Base-by-base conservation (phyloP, 805 yeast species). In the Metschnikowia picachoensis region DNA sequence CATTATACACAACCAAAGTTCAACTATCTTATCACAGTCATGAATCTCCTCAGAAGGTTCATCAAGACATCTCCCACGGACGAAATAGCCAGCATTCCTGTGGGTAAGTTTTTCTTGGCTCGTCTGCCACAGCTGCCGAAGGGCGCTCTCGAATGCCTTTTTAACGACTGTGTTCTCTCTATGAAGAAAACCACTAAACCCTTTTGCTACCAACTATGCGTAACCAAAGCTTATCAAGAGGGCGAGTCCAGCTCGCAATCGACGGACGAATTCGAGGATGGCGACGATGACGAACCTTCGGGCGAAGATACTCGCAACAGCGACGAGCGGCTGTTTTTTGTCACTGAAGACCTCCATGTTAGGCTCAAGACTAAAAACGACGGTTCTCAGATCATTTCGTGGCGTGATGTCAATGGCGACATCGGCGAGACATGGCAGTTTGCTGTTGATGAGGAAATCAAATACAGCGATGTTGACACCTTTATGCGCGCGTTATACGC, bases 391-490 rank as follows among this genome's bases (percentile, higher is more conserved):
- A 80, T 83, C 2, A 76, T 92, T 27, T 72, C 84, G 0, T 92
- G 98, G 98, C 73, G 68, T 12, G 96, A 94, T 62, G 60, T 80
- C 32, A 82, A 81, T 37, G 97, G 96, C n/a, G 97, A 91, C 57
- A 73, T 75, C 5, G 97, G 89, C 20, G 97, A 91, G 59, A 68
- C 73, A 51, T 89, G 85, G 64, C 95, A 90, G 64, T 91, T 87
- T 65, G 74, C 85, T 17, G 79, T 88, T 41, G 87, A 82, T 50
- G 76, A 75, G 39, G 74, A 76, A 12, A 78, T 82, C n/a, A 70
- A 79, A 8, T 57, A 68, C 13, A 78, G 73, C 25, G 74, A 81
- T 34, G 78, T 85, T 34, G 80, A 83, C 30, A 72, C 73, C 36
- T 92, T 92, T 61, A 77, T 84, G 67, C 60, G 68, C 25, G 71